Percentiles rank a stretch among this genome's conserved stretches.
Conservation (phyloP, 1,284 basidiomycete genomes). For the Butyriboletus appendiculatus region DNA sequence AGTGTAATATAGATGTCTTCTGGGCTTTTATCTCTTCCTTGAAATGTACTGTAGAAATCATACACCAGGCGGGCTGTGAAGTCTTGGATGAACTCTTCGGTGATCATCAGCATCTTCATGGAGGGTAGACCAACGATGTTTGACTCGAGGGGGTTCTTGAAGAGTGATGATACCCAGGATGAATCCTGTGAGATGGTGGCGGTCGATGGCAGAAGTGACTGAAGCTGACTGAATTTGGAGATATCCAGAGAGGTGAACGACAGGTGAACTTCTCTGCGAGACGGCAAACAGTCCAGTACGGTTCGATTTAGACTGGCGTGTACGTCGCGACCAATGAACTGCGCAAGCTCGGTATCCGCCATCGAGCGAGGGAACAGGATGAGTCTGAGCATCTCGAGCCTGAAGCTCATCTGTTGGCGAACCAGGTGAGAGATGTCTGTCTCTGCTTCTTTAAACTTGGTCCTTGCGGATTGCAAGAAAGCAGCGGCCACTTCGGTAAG, state of each 20-base stretch:
- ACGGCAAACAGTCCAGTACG: constrained; percentile 49
- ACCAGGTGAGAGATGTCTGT: constrained; percentile 59
- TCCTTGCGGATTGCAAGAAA: constrained; percentile 74
- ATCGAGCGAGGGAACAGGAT: constrained; percentile 77
- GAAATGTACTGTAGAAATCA: constrained; percentile 74
- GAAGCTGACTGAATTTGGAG: constrained; percentile 64
- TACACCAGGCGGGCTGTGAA: constrained; percentile 52
- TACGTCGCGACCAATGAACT: constrained; percentile 67
- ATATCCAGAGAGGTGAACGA: constrained; percentile 75
- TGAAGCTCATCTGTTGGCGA: constrained; percentile 70
- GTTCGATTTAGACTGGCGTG: constrained; percentile 65
- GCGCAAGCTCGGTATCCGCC: constrained; percentile 70
- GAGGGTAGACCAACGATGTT: constrained; percentile 77
- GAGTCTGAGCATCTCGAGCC: constrained; percentile 59
- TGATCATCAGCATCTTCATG: constrained; percentile 77
- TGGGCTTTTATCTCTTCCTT: constrained; percentile 50
- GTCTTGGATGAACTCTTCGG: constrained; percentile 54
- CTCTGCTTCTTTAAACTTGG: constrained; percentile 65
- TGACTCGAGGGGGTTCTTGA: constrained; percentile 61
- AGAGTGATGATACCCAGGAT: constrained; percentile 56
- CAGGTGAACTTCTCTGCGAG: constrained; percentile 62
- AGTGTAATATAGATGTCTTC: constrained; percentile 82
- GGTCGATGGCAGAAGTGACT: constrained; percentile 45
- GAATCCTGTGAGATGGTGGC: constrained; percentile 43
- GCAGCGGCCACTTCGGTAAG: constrained; percentile 82